Evolutionary conservation across 2,329 filamentous ascomycete species (phyloP), one percentile per base, ranked within the genome.

Genomic region (Mycosphaerella arachidis): DNA sequence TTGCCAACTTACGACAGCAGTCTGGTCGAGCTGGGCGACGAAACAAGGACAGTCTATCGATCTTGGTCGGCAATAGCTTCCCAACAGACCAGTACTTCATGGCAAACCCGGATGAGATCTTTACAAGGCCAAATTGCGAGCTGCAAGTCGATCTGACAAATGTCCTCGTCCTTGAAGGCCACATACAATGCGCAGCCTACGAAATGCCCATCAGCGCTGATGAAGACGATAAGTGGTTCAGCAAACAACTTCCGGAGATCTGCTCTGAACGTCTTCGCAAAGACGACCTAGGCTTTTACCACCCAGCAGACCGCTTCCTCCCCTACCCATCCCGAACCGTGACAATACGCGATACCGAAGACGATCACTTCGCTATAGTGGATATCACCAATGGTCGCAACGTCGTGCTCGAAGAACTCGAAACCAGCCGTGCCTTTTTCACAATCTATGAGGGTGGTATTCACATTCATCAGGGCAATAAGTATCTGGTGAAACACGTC

Each of bases 401-500:
- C 71, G 79, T 87, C 0, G 89, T 99, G 0, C 82, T 99, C 1
- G 94, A 99, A 78, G 92, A 97, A 75, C 83, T 99, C n/a, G 94
- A 97, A 75, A 91, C 92, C 1, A 94, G 90, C 1, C 86, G 94
- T n/a, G 93, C 93, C 1, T 93, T 91, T 66, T 97, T 96, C 75
- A 96, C 92, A 1, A 84, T 99, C 61, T 99, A 99, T 74, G 93
- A 97, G 73, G 94, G 94, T 12, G 94, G 91, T 48, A 97, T 99
- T 63, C 99, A 96, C 77, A 81, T 99, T 5, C 94, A 99, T 69
- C 94, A 99, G 76, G 94, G 94, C n/a, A 86, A 86, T 64, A 93
- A 88, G 1, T 99, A 96, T 71, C 82, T 97, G 2, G 90, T 99
- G 55, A 89, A 91, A 67, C 92, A 97, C 68, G 92, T 97, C 70